These are phyloP conservation scores for Lactarius evosmus DNA, from an alignment of 768 basidiomycete genomes.

Conservation along the genomic window DNA sequence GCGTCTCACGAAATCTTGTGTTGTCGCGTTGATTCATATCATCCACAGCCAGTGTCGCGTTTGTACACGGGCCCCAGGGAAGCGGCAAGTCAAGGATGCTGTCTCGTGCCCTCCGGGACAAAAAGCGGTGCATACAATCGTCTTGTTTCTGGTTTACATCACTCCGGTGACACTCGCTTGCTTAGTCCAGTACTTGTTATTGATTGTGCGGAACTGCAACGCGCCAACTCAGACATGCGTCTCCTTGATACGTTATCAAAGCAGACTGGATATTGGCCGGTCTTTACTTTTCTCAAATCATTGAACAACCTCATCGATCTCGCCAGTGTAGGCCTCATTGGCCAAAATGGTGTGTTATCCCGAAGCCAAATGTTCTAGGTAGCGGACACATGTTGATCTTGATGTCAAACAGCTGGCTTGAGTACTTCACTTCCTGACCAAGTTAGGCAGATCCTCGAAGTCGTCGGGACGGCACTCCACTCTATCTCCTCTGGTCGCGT, in stretches of 20 bases:
- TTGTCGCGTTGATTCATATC: background rate
- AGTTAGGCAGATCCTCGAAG: slow-evolving; percentile 77
- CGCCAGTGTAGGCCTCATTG: slow-evolving; percentile 91
- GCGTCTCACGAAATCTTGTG: slow-evolving; percentile 29
- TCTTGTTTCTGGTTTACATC: slow-evolving; percentile 4
- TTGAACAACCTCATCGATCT: slow-evolving; percentile 83
- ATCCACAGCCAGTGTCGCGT: slow-evolving; percentile 61
- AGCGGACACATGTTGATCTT: background rate
- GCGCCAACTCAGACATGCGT: slow-evolving; percentile 63
- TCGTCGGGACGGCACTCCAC: slow-evolving; percentile 69
- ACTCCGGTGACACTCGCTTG: slow-evolving; percentile 45
- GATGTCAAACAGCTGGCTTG: slow-evolving; percentile 63
- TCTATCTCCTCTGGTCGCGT: slow-evolving; percentile 54
- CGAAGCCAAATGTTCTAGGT: background rate
- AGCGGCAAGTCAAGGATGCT: slow-evolving; percentile 73
- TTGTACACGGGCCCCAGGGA: slow-evolving; percentile 80
- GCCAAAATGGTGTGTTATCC: slow-evolving; percentile 72
- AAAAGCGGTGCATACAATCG: slow-evolving; percentile 42
- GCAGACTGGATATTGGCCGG: slow-evolving; percentile 87
- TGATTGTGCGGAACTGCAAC: slow-evolving; percentile 75
- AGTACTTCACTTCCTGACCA: slow-evolving; percentile 77
- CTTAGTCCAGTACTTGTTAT: slow-evolving; percentile 54
- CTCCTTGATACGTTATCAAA: slow-evolving; percentile 65
- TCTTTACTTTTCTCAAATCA: slow-evolving; percentile 82
- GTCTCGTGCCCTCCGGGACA: slow-evolving; percentile 48